Conservation (phyloP, 164 flowering plant genomes). For the Nelumbo lutea region DNA sequence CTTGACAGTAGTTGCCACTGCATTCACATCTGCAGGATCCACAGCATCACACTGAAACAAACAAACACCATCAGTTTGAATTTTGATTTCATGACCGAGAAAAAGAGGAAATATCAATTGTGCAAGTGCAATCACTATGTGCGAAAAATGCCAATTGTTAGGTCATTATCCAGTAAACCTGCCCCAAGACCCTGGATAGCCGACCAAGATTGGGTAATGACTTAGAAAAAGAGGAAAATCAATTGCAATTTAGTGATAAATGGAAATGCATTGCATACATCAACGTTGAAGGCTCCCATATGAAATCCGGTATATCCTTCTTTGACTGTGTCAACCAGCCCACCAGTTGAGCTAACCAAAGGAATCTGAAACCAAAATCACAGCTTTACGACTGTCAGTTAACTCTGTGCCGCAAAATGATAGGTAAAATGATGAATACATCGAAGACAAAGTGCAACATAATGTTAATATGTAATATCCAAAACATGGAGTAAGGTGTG, state of each 20-base stretch:
- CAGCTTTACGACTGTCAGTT: background rate
- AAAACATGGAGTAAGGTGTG: background rate
- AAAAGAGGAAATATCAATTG: too few relatives aligned
- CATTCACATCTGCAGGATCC: conserved; percentile 73
- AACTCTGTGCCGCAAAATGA: background rate
- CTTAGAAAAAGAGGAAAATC: background rate
- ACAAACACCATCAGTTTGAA: background rate
- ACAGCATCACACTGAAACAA: conserved; percentile 58
- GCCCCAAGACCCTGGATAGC: too few relatives aligned
- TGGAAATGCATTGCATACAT: conserved; percentile 34
- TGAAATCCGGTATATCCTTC: conserved; percentile 96
- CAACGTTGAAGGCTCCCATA: conserved; percentile 86
- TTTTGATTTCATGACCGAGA: too few relatives aligned
- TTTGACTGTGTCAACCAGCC: conserved; percentile 88
- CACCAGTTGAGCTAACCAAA: conserved; percentile 85
- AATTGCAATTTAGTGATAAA: background rate
- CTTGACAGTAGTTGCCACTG: conserved; percentile 41
- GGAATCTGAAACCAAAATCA: conserved; percentile 39
- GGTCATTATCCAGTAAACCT: too few relatives aligned
- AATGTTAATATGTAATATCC: background rate
- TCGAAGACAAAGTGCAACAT: background rate
- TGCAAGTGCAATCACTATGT: too few relatives aligned
- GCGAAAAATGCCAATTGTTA: too few relatives aligned
- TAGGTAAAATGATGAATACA: background rate
- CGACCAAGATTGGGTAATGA: too few relatives aligned